Percentiles rank a stretch among this genome's conserved stretches.
phyloP scores from a whole-genome alignment of 768 basidiomycete genomes.

The Macrolepiota dolichaula region DNA sequence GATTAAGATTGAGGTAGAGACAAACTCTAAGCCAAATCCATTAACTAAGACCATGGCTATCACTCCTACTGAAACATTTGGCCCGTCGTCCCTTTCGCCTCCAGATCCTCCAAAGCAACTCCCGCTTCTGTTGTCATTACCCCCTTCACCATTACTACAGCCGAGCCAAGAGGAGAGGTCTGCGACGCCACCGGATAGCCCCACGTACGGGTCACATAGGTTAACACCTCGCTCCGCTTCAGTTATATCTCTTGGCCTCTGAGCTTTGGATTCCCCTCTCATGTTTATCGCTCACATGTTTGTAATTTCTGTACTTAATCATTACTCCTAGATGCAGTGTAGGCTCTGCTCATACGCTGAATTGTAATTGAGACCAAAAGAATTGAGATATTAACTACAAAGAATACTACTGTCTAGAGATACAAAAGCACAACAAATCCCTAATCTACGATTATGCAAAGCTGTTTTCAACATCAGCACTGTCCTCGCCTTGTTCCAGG shows the following conservation, averaged over 20 bases:
- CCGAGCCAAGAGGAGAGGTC: constrained; percentile 22
- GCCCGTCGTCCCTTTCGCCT: not conserved
- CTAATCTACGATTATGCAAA: constrained; percentile 57
- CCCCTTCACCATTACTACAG: constrained; percentile 31
- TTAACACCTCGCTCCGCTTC: constrained; percentile 46
- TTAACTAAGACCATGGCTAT: constrained; percentile 4
- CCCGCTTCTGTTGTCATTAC: constrained; percentile 39
- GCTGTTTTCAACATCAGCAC: constrained; percentile 93
- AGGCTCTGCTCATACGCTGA: not conserved
- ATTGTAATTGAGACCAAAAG: not conserved
- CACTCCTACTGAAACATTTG: constrained; percentile 1
- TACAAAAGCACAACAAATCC: not conserved
- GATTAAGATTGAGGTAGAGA: not conserved
- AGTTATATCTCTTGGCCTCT: constrained; percentile 52
- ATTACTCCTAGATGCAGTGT: not conserved
- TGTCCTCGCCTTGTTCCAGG: constrained; percentile 87
- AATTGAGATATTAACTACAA: constrained; percentile 2
- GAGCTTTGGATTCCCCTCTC: constrained; percentile 27
- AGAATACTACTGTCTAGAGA: not conserved
- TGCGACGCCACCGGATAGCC: constrained; percentile 22
- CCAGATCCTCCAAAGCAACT: constrained; percentile 16
- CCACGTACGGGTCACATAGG: constrained; percentile 23
- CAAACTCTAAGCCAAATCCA: not conserved
- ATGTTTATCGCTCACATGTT: not conserved
- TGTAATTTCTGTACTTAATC: constrained; percentile 1